Base-by-base conservation (phyloP, 257 asterid species). In the Solanum sitiens region DNA sequence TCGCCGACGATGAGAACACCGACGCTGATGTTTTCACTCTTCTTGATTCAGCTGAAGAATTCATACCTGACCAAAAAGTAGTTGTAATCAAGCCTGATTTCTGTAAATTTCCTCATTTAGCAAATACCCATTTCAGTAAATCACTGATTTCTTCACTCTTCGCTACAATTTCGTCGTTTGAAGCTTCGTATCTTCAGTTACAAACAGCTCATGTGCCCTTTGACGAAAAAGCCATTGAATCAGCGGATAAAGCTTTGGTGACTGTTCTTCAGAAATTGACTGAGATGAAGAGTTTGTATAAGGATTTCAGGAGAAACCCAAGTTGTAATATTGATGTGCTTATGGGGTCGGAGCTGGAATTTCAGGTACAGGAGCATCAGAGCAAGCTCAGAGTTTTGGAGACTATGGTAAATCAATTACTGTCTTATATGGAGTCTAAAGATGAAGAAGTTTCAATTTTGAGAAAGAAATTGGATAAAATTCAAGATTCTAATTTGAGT, bases 281-380 rank as follows among this genome's bases (percentile, higher is more conserved):
- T 27, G 98, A 95, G 59, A 88, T 96, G 94, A 94, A 89, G 93
- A 93, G 89, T 76, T 77, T 91, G 86, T 94, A 92, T 87, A 88
- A 86, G 90, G 92, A 92, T 80, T 91, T 92, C 83, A 86, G 87
- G 92, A 89, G 45, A 8, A 87, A 88, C 77, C 82, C 92, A 20
- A 70, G 86, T 76, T 84, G 91, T 32, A 92, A 89, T 44, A 89
- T 86, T 65, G 97, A 95, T 73, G 94, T 93, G 73, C 88, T 94
- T 84, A 92, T 91, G 8, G 94, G 90, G 86, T 92, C 98, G 3
- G 93, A 91, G 87, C 86, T 90, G 91, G 98, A 97, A 83, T 94
- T 94, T 89, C 99, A 93, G 83, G 99, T 96, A 88, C 99, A 95
- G 92, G 99, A 97, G 98, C 94, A 96, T 93, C 99, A 96, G 98